Evolutionary conservation across 2,329 filamentous ascomycete genomes (phyloP).

Genomic region (Gnomoniopsis smithogilvyi): DNA sequence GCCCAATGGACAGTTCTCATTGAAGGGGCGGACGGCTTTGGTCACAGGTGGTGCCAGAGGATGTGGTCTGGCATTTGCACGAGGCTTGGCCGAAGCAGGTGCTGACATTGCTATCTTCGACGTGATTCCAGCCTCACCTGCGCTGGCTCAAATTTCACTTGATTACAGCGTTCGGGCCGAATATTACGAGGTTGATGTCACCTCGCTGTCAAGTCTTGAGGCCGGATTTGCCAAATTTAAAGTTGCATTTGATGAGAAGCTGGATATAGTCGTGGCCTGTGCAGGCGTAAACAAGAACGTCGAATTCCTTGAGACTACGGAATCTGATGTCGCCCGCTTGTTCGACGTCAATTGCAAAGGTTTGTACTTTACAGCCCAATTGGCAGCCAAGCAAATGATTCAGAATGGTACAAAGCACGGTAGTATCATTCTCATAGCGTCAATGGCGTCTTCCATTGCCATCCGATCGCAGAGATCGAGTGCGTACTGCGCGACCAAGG

Average conservation of each 20-base stretch:
- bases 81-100: conserved; percentile 42
- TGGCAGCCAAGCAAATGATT: conserved; percentile 49
- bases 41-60: conserved; percentile 45
- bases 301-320: conserved; percentile 40
- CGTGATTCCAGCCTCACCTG: conserved; percentile 35
- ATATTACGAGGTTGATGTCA: conserved; percentile 39
- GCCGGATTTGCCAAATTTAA: conserved; percentile 29
- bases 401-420: conserved; percentile 46
- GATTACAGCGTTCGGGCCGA: conserved; percentile 38
- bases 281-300: conserved; percentile 43
- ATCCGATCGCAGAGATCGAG: conserved; percentile 45
- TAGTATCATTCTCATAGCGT: conserved; percentile 51
- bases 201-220: conserved; percentile 26
- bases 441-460: conserved; percentile 50
- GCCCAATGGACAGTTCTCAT: conserved; percentile 36
- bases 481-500: conserved; percentile 45
- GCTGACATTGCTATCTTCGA: conserved; percentile 46
- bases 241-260: conserved; percentile 28
- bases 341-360: conserved; percentile 41
- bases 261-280: conserved; percentile 42
- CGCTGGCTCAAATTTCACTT: conserved; percentile 37
- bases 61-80: conserved; percentile 42
- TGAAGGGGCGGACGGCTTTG: conserved; percentile 43
- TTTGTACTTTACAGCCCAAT: conserved; percentile 43
- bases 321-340: conserved; percentile 38